Evolutionary conservation across 177 flowering plant genomes (phyloP), one percentile per base, ranked within the genome.

Genomic region (Tripterygium wilfordii): DNA sequence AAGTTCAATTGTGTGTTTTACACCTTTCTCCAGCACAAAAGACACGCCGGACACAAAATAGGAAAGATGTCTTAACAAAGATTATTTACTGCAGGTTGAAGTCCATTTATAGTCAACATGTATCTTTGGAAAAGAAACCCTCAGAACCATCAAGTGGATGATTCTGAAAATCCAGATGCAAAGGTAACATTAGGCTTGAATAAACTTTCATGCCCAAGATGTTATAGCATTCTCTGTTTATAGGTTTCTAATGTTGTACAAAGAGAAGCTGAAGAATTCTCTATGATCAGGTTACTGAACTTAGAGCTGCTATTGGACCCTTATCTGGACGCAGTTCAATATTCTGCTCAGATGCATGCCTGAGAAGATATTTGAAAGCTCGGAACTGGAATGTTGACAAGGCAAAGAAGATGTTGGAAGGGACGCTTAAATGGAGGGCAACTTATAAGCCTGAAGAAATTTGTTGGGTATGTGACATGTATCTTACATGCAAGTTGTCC

Each of bases 391-490:
- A 74, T 45, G 56, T 69, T 32, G 71, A 68, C 12, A 74, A 74
- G 53, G 65, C 83, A 10, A 59, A 60, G 58, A 71, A 71, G 40
- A 74, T 74, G 77, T 28, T 77, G 51, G 74, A 67, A 52, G 83
- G 71, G 51, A 63, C 79, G 4, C 66, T 77, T 1, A 69, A 64
- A 18, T 77, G 83, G 83, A 71, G 83, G 42, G 45, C 69, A 30
- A 53, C 60, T 27, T 74, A 63, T 57, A 77, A 69, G 61, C 83
- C 83, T 10, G 79, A 77, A 51, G 75, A 77, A 44, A 77, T 71
- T 39, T 73, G 77, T 12, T 77, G 83, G 83, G 83, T 77, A 55
- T 48, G 44, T 31, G 0, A 15, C 12, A 18, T 25, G n/a, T 3
- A 26, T 33, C 24, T 46, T 3, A 31, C 7, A 29, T 10, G 23